phyloP scores from a whole-genome alignment of 2,329 filamentous ascomycete species.

The Chalaropsis ovoidea region DNA sequence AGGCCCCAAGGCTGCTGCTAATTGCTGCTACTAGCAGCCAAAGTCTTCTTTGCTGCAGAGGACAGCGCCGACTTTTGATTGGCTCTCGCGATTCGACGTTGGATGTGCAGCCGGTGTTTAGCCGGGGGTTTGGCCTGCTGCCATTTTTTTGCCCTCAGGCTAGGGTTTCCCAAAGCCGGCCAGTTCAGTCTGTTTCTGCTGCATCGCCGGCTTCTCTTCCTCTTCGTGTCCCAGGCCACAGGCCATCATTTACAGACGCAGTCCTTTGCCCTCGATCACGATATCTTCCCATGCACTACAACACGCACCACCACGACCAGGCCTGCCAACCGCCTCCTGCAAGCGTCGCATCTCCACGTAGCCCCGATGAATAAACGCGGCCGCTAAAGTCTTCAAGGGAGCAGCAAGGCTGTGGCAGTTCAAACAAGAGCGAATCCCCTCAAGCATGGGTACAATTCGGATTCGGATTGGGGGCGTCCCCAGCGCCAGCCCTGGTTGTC shows the following conservation, averaged over 20 bases:
- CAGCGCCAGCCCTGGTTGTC: not conserved
- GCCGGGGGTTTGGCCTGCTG: not conserved
- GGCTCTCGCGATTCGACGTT: not conserved
- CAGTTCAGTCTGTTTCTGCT: no score
- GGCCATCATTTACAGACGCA: no score
- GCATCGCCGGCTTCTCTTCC: no score
- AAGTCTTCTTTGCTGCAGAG: not conserved
- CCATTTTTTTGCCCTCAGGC: not conserved
- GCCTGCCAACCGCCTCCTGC: no score
- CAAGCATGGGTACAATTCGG: not conserved
- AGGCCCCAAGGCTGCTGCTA: not conserved
- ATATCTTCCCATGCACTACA: no score
- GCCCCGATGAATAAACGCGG: not conserved
- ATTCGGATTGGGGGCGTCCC: not conserved
- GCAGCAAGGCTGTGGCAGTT: constrained; percentile 12
- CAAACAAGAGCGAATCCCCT: constrained; percentile 11
- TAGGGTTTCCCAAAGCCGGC: not conserved
- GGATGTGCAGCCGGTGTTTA: not conserved
- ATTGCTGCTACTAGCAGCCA: not conserved
- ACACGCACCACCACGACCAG: no score
- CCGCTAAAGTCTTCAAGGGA: constrained; percentile 8
- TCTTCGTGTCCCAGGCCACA: no score
- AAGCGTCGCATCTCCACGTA: not conserved
- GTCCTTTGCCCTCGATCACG: no score
- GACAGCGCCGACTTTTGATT: not conserved